Base-by-base conservation (phyloP, 345 rosid genomes). In the Eucalyptus curtisii region DNA sequence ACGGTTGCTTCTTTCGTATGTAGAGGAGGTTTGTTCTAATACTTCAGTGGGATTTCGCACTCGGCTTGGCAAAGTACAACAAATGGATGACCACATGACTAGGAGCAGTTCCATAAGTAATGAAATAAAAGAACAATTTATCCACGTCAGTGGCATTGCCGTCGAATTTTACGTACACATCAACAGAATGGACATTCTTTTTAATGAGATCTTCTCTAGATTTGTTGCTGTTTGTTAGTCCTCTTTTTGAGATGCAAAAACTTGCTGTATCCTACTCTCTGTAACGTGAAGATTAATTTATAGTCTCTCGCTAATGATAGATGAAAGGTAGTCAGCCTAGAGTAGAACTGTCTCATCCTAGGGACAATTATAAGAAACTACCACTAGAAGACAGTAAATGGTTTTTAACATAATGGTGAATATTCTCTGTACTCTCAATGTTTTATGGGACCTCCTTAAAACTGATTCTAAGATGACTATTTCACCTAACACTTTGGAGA, bases 1-100 rank as follows among this genome's bases (percentile, higher is more conserved):
- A 61, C 99, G 97, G 94, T 91, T 98, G 94, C 94, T 97, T 87
- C 90, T 94, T 89, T 95, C 99, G 8, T 97, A 97, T 90, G 99
- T 96, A 64, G 99, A 96, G 92, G 99, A 97, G 94, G 99, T 97
- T 59, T 96, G 96, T 95, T 97, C 99, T 86, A 96, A 97, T 95
- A 97, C 96, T 79, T 95, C 99, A 37, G 96, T 96, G 90, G 99
- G 99, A 87, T 96, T 95, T 91, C 93, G 97, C 93, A 96, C 91
- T 91, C 98, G 96, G 91, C 91, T 90, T 91, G 98, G 92, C 86
- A 97, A 95, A 92, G 89, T 85, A 68, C 97, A 95, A 90, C 94
- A 89, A 87, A 85, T 92, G 90, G 91, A 94, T 89, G 95, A 95
- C 89, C 91, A 89, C 71, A 93, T 87, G 87, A 91, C 90, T 91